Evolutionary conservation across 2,329 filamentous ascomycete species (phyloP).

Genomic region (Ophiostoma piceae): DNA sequence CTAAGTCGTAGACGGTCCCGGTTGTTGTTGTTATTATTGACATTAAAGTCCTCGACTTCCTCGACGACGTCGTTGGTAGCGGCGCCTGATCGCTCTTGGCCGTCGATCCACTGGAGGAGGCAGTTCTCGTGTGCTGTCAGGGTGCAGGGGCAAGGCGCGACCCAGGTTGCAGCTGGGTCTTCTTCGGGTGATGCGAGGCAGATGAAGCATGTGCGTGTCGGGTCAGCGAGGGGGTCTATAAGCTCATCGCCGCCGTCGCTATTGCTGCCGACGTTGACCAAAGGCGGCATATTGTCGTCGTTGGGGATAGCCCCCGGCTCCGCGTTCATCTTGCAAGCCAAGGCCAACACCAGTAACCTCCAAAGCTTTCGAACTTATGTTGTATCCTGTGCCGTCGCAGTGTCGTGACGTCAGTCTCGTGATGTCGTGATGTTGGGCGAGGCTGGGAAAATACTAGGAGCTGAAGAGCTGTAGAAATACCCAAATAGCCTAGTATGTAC

Average conservation of each 20-base stretch:
- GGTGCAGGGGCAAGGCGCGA: conserved; percentile 83
- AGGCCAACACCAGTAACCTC: background rate
- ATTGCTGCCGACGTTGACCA: background rate
- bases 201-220: conserved; percentile 52
- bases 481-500: background rate
- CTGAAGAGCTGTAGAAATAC: background rate
- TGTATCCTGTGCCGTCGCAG: background rate
- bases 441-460: background rate
- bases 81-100: conserved; percentile 50
- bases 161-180: conserved; percentile 56
- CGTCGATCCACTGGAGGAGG: conserved; percentile 80
- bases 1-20: background rate
- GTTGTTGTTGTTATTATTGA: too few species aligned
- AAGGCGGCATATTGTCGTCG: conserved; percentile 4
- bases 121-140: conserved; percentile 87
- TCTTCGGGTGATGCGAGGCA: conserved; percentile 55
- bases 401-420: background rate
- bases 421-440: background rate
- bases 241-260: background rate
- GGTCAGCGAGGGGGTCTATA: conserved; percentile 1
- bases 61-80: background rate
- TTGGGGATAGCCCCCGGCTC: background rate
- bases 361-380: background rate
- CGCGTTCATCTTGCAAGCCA: background rate
- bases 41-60: background rate